Base-by-base conservation (phyloP, 2,329 filamentous ascomycete species). In the Sarocladiaceae sp. region DNA sequence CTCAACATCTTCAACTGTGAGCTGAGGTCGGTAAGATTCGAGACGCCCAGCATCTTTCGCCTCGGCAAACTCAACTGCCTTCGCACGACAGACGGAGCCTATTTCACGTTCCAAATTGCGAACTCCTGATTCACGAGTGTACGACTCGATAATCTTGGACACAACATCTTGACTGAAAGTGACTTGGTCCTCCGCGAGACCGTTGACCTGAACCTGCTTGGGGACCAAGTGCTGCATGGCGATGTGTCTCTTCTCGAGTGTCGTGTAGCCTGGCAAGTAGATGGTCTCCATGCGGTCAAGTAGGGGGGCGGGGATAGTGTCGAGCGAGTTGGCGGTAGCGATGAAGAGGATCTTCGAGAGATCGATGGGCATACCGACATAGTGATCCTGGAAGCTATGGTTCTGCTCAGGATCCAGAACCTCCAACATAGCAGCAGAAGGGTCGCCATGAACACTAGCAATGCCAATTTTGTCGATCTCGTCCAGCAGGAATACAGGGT, bases 211-310 rank as follows among this genome's bases (percentile, higher is more conserved):
- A 56, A 97, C 83, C 63, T 98, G 93, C 69, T 97, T 98, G 11
- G 93, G 93, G 16, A 98, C 83, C n/a, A 98, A 73, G 64, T 98
- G 93, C 54, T 85, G 84, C 55, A 82, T 82, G 13, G 93, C 91
- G 59, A 98, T 98, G 62, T 96, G 88, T 46, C 88, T 80, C 71
- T 98, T 98, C 71, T 98, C 93, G 15, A 97, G 76, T 5, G 90
- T 96, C 0, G 93, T 98, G 69, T 98, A 98, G 53, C 93, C 93
- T 2, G 89, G 88, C 18, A 98, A 78, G 52, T 86, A 79, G 45
- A 98, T 95, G 6, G 84, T 95, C 67, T 98, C 93, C 91, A 98
- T 96, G 47, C 93, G 85, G 65, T 98, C 93, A 11, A 98, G 75
- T 3, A 98, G 72, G 15, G 93, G 90, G n/a, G 89, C 74, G 2